phyloP scores from a whole-genome alignment of 495 filamentous ascomycete species.

The Chlorociboria aeruginascens region DNA sequence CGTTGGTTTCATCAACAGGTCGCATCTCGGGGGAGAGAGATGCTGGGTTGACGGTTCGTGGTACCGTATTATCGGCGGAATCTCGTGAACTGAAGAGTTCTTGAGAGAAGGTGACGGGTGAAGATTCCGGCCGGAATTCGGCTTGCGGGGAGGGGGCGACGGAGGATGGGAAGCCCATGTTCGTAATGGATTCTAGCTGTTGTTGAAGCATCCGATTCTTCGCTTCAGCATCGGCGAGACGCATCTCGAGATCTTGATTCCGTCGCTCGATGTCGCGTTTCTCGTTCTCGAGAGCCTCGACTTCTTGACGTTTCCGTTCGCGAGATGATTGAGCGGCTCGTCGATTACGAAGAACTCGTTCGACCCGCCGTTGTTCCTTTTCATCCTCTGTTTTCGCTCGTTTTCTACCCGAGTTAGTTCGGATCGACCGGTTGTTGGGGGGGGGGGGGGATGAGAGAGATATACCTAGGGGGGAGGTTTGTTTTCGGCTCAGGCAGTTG shows the following conservation, averaged over 20 bases:
- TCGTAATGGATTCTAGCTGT: constrained; percentile 48
- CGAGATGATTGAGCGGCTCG: constrained; percentile 91
- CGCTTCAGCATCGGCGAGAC: constrained; percentile 49
- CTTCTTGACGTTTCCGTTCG: constrained; percentile 89
- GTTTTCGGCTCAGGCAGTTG: constrained; percentile 94
- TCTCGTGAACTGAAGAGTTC: constrained; percentile 37
- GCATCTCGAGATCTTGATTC: constrained; percentile 58
- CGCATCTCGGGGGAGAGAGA: constrained; percentile 39
- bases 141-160: constrained; percentile 22
- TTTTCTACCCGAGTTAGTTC: constrained; percentile 45
- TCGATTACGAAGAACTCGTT: constrained; percentile 92
- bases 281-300: constrained; percentile 75
- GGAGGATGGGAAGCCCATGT: constrained; percentile 26
- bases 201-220: constrained; percentile 53
- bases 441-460: constrained; percentile 5
- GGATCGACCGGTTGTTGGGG: constrained; percentile 1
- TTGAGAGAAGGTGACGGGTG: constrained; percentile 37
- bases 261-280: constrained; percentile 53
- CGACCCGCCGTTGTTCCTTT: constrained; percentile 95
- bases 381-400: constrained; percentile 98
- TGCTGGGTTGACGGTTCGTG: constrained; percentile 38
- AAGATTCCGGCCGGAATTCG: constrained; percentile 20
- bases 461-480: constrained; percentile 86
- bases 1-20: constrained; percentile 34
- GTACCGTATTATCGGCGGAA: constrained; percentile 10